phyloP scores from a whole-genome alignment of 768 basidiomycete genomes.

The Lentinula lateritia region DNA sequence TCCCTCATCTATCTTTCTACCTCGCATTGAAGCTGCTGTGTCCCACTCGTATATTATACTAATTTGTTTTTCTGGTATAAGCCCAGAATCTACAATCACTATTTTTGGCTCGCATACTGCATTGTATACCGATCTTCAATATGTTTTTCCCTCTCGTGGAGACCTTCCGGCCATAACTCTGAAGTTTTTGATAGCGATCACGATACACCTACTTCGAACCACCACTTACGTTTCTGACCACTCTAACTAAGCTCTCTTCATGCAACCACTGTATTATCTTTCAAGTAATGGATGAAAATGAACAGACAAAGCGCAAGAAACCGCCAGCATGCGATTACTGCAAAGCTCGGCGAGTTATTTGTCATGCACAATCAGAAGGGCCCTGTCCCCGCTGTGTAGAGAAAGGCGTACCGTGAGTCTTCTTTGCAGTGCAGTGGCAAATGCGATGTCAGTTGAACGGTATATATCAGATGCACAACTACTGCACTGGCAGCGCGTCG shows the following conservation, averaged over 20 bases:
- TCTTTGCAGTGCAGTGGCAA: background rate
- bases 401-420: constrained; percentile 5
- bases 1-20: background rate
- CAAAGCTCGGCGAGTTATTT: constrained; percentile 6
- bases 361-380: constrained; percentile 3
- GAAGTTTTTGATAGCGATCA: too few species aligned
- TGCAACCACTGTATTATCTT: too few species aligned
- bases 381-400: constrained; percentile 9
- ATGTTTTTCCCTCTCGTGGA: too few species aligned
- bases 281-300: too few species aligned
- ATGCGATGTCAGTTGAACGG: background rate
- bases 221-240: too few species aligned
- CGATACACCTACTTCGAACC: too few species aligned
- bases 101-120: background rate
- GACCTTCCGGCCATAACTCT: too few species aligned
- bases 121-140: background rate
- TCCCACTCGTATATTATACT: background rate
- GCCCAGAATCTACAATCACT: background rate
- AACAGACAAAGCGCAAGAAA: background rate
- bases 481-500: constrained; percentile 1
- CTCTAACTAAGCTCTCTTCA: too few species aligned
- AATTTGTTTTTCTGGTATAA: background rate
- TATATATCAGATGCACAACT: background rate
- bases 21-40: background rate
- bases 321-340: constrained; percentile 2